Percentiles rank a stretch among this genome's conserved stretches.
phyloP scores from a whole-genome alignment of 2,329 filamentous ascomycete genomes.

The Diaporthe amygdali region DNA sequence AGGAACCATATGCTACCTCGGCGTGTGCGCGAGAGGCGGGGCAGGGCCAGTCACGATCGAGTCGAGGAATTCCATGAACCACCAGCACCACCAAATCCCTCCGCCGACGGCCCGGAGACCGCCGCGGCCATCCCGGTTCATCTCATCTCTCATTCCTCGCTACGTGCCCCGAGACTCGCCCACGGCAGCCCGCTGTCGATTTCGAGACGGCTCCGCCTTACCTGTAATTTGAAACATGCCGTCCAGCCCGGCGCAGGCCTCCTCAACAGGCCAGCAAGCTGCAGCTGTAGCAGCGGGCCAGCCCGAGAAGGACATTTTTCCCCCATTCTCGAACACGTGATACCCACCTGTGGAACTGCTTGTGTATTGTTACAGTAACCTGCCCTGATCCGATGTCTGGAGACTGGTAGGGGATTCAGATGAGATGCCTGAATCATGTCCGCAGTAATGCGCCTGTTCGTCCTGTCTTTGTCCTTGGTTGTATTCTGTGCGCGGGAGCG shows the following conservation, averaged over 20 bases:
- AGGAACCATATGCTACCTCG: neutral
- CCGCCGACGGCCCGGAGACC: neutral
- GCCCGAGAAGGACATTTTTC: neutral
- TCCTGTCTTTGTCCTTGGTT: neutral
- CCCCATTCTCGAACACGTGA: neutral
- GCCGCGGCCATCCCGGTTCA: neutral
- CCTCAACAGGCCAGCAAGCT: neutral
- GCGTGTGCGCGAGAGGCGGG: neutral
- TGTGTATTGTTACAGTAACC: neutral
- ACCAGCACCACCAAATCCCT: neutral
- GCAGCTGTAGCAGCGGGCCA: neutral
- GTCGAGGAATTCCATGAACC: neutral
- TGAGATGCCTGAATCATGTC: neutral
- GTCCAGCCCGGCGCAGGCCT: neutral
- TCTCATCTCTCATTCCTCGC: conserved; percentile 4
- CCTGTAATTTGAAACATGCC: conserved; percentile 9
- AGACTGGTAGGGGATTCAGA: neutral
- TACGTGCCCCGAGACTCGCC: neutral
- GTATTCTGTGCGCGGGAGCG: neutral
- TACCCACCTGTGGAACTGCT: neutral
- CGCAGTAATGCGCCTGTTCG: neutral
- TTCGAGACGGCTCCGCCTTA: conserved; percentile 14
- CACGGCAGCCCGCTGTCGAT: conserved; percentile 3
- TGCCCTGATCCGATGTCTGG: neutral
- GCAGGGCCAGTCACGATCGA: neutral